A percentile compares a stretch with the other conserved stretches of the same genome.
Evolutionary conservation across 164 flowering plant genomes (phyloP).

Genomic region (Sextonia rubra): DNA sequence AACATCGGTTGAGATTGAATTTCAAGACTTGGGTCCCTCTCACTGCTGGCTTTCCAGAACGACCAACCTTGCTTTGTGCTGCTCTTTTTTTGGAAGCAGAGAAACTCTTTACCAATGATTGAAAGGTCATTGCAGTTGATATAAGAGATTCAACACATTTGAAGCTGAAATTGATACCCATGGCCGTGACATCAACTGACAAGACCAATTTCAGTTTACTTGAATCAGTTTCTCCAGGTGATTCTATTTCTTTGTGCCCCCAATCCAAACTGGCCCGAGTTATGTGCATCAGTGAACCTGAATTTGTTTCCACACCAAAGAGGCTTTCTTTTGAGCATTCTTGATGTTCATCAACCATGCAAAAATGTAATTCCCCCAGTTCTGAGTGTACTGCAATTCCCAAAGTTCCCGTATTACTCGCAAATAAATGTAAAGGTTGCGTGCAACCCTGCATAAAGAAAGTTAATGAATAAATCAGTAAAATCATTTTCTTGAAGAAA

Average conservation of each 20-base stretch:
- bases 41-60: constrained; percentile 52
- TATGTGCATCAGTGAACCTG: constrained; percentile 74
- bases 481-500: too few relatives aligned
- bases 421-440: constrained; percentile 89
- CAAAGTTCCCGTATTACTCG: constrained; percentile 73
- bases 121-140: constrained; percentile 59
- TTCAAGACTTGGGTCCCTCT: constrained; percentile 69
- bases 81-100: constrained; percentile 43
- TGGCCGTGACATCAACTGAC: constrained; percentile 81
- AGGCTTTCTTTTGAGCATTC: constrained; percentile 74
- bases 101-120: constrained; percentile 56
- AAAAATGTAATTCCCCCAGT: constrained; percentile 86
- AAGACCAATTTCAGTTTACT: constrained; percentile 51
- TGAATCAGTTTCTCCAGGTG: constrained; percentile 46
- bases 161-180: constrained; percentile 66
- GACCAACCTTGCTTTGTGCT: constrained; percentile 36
- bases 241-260: constrained; percentile 80
- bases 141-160: constrained; percentile 79
- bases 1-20: constrained; percentile 81
- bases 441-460: constrained; percentile 67
- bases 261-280: constrained; percentile 81
- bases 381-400: constrained; percentile 78
- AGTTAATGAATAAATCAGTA: background rate
- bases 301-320: constrained; percentile 82
- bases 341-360: constrained; percentile 88